Base-by-base conservation (phyloP, 2,329 filamentous ascomycete species). In the Scleromitrula shiraiana region DNA sequence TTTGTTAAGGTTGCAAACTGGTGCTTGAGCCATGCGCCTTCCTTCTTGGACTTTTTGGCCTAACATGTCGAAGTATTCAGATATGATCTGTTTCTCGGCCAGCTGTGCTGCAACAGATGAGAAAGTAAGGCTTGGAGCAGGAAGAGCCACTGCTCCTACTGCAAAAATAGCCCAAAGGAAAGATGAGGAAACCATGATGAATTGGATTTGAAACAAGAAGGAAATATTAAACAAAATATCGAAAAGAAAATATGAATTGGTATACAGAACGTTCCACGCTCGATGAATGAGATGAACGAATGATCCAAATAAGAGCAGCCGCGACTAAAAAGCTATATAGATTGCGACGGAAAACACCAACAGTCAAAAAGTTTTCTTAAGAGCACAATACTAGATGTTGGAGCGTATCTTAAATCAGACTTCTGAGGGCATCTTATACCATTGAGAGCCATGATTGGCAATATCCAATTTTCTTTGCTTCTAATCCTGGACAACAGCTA, bases 51-150 rank as follows among this genome's bases (percentile, higher is more conserved):
- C 70, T 63, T 79, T 82, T 46, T 64, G 53, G 23, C 77, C 77
- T 51, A 83, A 62, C 56, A 77, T 64, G 62, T 77, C 76, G 68
- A 83, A 83, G 67, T 82, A 83, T 33, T 72, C 69, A 23, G 78
- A 75, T 43, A 82, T 61, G n/a, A 70, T 65, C 42, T 58, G 53
- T 53, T 59, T 59, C 35, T 63, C 59, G 17, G 41, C 50, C 20
- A 60, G 56, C 30, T 46, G 41, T 22, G 50, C 59, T 14, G 53
- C 48, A 15, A 42, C 52, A 23, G 55, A 30, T 19, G 56, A 53
- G 46, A 50, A 58, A 23, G 56, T 36, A 17, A 56, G 36, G 8
- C 56, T 57, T 41, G 62, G 62, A 36, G 61, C 60, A 22, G 62
- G 53, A 19, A 62, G 46, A 39, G 73, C 73, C 45, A 70, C 70